Percentiles rank a stretch among this genome's conserved stretches.
These are phyloP conservation scores for Sporobolomyces roseus DNA, from an alignment of 768 basidiomycete species.

Conservation along the genomic window DNA sequence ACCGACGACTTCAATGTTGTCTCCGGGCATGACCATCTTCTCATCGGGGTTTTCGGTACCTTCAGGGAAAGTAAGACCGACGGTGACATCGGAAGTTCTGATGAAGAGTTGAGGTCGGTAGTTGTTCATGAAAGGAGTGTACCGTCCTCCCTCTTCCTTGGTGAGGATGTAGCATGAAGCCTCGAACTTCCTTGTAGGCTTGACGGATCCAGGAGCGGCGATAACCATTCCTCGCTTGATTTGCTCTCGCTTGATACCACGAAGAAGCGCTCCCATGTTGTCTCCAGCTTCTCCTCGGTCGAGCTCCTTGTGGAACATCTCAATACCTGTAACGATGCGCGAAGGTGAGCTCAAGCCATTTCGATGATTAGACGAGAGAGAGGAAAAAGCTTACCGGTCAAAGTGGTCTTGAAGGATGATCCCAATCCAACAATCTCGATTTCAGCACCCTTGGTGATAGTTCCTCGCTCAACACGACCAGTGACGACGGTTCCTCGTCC, in stretches of 20 bases:
- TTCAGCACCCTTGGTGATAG: constrained; percentile 83
- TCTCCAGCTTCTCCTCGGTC: constrained; percentile 97
- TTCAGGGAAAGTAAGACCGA: constrained; percentile 75
- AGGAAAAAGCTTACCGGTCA: constrained; percentile 81
- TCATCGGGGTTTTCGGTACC: constrained; percentile 63
- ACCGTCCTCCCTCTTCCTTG: constrained; percentile 68
- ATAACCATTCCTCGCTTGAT: constrained; percentile 89
- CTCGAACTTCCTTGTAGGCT: constrained; percentile 88
- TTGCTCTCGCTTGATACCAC: constrained; percentile 96
- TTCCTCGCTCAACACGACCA: constrained; percentile 90
- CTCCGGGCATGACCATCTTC: constrained; percentile 85
- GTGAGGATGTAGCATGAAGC: constrained; percentile 87
- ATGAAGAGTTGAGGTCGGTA: constrained; percentile 91
- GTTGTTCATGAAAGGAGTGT: constrained; percentile 74
- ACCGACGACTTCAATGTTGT: constrained; percentile 87
- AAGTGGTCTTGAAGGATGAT: constrained; percentile 73
- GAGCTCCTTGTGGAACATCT: constrained; percentile 99
- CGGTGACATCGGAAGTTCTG: constrained; percentile 91
- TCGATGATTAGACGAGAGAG: neutral
- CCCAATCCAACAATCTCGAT: constrained; percentile 90
- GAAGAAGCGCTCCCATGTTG: constrained; percentile 96
- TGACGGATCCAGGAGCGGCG: constrained; percentile 81
- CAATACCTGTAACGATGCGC: constrained; percentile 46
- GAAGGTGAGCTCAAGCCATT: neutral
- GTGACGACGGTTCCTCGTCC: constrained; percentile 98